Evolutionary conservation across 2,329 filamentous ascomycete genomes (phyloP), one percentile per base, ranked within the genome.

Genomic region (Hymenoscyphus salicellus): DNA sequence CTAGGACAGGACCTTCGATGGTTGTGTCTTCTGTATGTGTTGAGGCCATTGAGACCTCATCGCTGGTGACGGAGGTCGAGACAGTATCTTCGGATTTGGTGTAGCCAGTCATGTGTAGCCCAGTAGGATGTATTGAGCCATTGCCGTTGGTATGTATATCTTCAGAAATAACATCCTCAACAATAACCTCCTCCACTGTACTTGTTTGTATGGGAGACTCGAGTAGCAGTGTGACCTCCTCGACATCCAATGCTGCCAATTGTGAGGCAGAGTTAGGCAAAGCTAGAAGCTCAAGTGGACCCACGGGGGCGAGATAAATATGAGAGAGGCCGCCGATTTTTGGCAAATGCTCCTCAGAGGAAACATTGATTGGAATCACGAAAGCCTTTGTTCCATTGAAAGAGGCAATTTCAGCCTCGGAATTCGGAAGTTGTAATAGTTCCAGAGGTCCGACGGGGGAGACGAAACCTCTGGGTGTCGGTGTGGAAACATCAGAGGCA

Each of bases 371-470:
- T 4, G 26, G 7, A 33, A 28, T 56, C 28, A 56, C 55, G 11
- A 52, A 52, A 52, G 46, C n/a, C 46, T 52, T 20, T 20, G 26
- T n/a, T 32, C 33, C 58, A 23, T 60, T 41, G 46, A 61, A 43
- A 17, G 26, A n/a, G 28, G 10, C 23, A 23, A 79, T 61, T n/a
- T 81, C 80, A n/a, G 70, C 70, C 3, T 71, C 66, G 0, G 84
- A 86, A 69, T 87, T 86, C 14, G 84, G 84, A 38, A 86, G 74
- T 7, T 80, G 78, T 6, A 86, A 73, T 16, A 87, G 77, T 65
- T 82, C 77, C 57, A 75, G 66, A 26, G 72, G 72, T 1, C 71
- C 69, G 33, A 72, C 68, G 32, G 72, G 71, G 23, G 66, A 59
- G 17, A 26, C 26, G 30, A 55, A 66, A 49, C 43, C n/a, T 58